Percentiles rank a stretch among this genome's conserved stretches.
phyloP scores from a whole-genome alignment of 2,329 filamentous ascomycete genomes.

The Tolypocladium capitatum region DNA sequence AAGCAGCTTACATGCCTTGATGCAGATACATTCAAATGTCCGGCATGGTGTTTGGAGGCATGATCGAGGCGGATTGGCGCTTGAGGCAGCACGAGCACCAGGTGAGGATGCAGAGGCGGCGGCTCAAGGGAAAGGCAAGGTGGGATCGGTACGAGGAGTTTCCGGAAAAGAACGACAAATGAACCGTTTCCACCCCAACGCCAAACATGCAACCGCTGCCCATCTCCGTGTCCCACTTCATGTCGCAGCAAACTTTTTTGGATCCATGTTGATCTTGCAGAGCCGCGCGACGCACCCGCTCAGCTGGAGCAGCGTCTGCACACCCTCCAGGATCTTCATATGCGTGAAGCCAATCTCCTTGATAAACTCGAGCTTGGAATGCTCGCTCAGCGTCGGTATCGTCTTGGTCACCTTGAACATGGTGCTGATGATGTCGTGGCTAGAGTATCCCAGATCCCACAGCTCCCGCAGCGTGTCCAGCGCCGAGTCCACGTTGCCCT shows the following conservation, averaged over 20 bases:
- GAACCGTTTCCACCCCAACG: conserved; percentile 17
- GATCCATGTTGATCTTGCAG: conserved; percentile 94
- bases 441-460: conserved; percentile 93
- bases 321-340: conserved; percentile 97
- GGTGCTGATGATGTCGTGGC: conserved; percentile 95
- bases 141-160: conserved; percentile 57
- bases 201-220: conserved; percentile 7
- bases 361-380: conserved; percentile 93
- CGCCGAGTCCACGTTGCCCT: conserved; percentile 78
- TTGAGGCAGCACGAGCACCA: conserved; percentile 54
- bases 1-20: not conserved
- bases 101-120: conserved; percentile 50
- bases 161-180: conserved; percentile 28
- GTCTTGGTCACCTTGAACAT: conserved; percentile 99
- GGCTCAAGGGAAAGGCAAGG: conserved; percentile 50
- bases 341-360: conserved; percentile 98
- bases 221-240: conserved; percentile 8
- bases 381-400: conserved; percentile 80
- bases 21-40: conserved; percentile 69
- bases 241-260: conserved; percentile 54
- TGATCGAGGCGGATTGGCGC: conserved; percentile 60
- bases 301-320: conserved; percentile 87
- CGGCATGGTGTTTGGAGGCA: conserved; percentile 68
- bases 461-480: conserved; percentile 78
- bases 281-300: conserved; percentile 85